Evolutionary conservation across 2,329 filamentous ascomycete genomes (phyloP), one percentile per base, ranked within the genome.

Genomic region (Diaporthe eres): DNA sequence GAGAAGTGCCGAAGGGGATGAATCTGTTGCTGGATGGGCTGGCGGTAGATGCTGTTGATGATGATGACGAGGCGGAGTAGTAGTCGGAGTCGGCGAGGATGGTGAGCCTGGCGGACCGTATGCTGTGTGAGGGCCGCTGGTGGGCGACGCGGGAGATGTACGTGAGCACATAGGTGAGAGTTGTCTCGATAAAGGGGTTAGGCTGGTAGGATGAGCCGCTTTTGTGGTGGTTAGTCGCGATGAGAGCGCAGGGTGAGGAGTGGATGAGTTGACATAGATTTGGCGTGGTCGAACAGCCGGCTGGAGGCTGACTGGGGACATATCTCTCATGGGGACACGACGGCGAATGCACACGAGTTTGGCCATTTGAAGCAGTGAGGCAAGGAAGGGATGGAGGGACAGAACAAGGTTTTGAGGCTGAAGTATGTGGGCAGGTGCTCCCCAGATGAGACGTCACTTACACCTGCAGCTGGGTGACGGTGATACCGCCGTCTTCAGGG

Each of bases 81-180:
- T 99, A 99, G 86, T 97, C 95, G 82, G 97, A 96, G 85, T 98
- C 95, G 76, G 97, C 96, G 49, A 98, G 90, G 82, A 99, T 96
- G 77, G 94, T 95, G 83, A 98, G 91, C 19, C 91, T 91, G 42
- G 93, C 86, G 5, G 95, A 91, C 19, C 89, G 89, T 81, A 97
- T 92, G 81, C 85, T 89, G 79, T 86, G 84, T 51, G 81, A 79
- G 8, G 85, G 80, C 58, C 81, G 81, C 71, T 84, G 82, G 77
- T 80, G 77, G 79, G 85, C 81, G 78, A 87, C 77, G 68, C 84
- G 82, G 83, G 88, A 83, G 85, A 95, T 92, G 85, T 98, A 98
- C 74, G 94, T 97, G 80, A 98, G 90, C 74, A 91, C 94, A 86
- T 98, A 98, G 84, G 90, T 92, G 75, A 99, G 89, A 1, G 97